phyloP scores from a whole-genome alignment of 78 protist species.

The Dictyostelium brefeldianum region DNA sequence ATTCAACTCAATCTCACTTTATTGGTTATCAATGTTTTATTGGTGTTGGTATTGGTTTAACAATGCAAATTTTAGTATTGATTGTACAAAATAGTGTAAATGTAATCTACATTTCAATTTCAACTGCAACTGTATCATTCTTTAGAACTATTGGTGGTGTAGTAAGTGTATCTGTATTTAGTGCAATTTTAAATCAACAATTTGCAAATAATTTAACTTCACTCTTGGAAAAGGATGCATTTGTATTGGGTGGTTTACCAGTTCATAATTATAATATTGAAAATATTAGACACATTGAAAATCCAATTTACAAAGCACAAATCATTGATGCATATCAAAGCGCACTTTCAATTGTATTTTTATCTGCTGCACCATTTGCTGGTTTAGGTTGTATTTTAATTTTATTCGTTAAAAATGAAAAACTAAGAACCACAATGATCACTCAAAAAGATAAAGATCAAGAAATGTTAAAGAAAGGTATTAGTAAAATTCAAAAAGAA shows the following conservation, averaged over 20 bases:
- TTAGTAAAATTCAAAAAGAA: background rate
- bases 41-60: conserved; percentile 81
- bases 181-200: conserved; percentile 49
- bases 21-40: conserved; percentile 58
- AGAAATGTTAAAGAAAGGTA: background rate
- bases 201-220: conserved; percentile 2
- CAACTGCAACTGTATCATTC: conserved; percentile 79
- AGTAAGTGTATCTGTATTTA: conserved; percentile 71
- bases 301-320: background rate
- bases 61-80: conserved; percentile 78
- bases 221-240: background rate
- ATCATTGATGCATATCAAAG: conserved; percentile 22
- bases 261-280: conserved; percentile 12
- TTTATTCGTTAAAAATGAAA: conserved; percentile 29
- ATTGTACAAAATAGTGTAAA: conserved; percentile 73
- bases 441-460: conserved; percentile 19
- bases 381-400: conserved; percentile 38
- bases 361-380: conserved; percentile 60
- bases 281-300: background rate
- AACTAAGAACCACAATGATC: conserved; percentile 40
- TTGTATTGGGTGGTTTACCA: background rate
- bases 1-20: conserved; percentile 34
- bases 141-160: conserved; percentile 84
- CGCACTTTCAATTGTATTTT: conserved; percentile 49
- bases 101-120: conserved; percentile 29